Percentiles rank a stretch among this genome's conserved stretches.
phyloP scores from a whole-genome alignment of 768 basidiomycete genomes.

The Auricularia sp. region DNA sequence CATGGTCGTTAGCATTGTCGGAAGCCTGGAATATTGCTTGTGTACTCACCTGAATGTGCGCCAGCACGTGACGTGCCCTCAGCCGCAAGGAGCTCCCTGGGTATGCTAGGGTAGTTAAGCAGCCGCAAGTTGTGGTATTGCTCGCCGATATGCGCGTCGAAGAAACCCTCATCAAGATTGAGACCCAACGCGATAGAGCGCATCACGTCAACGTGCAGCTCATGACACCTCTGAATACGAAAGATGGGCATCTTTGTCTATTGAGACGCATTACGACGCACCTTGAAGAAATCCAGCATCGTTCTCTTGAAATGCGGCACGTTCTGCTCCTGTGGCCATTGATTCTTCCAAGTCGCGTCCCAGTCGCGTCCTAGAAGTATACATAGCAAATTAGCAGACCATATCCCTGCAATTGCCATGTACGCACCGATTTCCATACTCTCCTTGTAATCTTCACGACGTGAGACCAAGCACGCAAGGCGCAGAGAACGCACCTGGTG shows the following conservation, averaged over 20 bases:
- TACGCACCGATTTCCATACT: conserved; percentile 69
- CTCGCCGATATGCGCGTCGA: conserved; percentile 63
- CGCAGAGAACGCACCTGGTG: conserved; percentile 30
- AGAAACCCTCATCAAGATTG: conserved; percentile 60
- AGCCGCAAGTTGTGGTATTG: conserved; percentile 75
- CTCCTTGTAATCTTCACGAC: conserved; percentile 54
- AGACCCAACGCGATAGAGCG: conserved; percentile 77
- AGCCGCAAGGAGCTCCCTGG: conserved; percentile 39
- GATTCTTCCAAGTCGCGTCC: conserved; percentile 67
- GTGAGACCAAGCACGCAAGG: background rate
- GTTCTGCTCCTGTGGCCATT: conserved; percentile 60
- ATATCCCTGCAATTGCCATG: background rate
- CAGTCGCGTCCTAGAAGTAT: conserved; percentile 42
- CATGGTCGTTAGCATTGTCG: conserved; percentile 6
- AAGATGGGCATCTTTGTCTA: background rate
- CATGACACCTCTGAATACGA: conserved; percentile 50
- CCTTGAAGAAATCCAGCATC: conserved; percentile 70
- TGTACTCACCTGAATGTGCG: conserved; percentile 54
- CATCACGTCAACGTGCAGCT: conserved; percentile 69
- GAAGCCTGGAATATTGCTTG: conserved; percentile 11
- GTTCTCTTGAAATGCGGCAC: conserved; percentile 58
- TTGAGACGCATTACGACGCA: conserved; percentile 9
- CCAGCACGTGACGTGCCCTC: conserved; percentile 74
- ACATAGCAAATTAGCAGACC: background rate
- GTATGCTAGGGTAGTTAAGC: conserved; percentile 72